Evolutionary conservation across 495 filamentous ascomycete genomes (phyloP).

Genomic region (Aspergillus indologenus): DNA sequence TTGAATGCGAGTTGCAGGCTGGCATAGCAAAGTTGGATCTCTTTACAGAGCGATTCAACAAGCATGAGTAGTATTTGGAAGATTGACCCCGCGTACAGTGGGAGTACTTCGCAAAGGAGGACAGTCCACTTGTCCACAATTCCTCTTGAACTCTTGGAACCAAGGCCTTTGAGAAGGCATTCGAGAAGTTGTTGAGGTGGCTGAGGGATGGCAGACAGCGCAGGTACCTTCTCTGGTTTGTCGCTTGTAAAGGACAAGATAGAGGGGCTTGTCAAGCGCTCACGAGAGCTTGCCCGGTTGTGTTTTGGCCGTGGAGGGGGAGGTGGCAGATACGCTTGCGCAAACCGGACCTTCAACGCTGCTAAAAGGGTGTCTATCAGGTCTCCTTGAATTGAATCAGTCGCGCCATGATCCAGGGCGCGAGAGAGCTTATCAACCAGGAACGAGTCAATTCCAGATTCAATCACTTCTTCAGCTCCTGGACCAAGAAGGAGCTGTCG

Average conservation of each 20-base stretch:
- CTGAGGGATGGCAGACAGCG: conserved; percentile 32
- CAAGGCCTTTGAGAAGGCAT: conserved; percentile 78
- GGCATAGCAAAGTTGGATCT: conserved; percentile 70
- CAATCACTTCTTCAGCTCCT: conserved; percentile 59
- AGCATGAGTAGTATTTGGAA: conserved; percentile 89
- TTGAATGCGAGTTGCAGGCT: conserved; percentile 50
- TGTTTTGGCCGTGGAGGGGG: conserved; percentile 37
- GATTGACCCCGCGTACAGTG: conserved; percentile 74
- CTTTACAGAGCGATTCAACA: conserved; percentile 79
- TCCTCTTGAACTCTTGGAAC: conserved; percentile 66
- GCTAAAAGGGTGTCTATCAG: conserved; percentile 73
- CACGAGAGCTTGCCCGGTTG: conserved; percentile 42
- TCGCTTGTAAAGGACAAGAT: conserved; percentile 49
- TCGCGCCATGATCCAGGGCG: conserved; percentile 53
- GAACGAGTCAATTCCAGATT: conserved; percentile 66
- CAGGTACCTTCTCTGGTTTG: conserved; percentile 38
- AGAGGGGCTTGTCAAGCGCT: conserved; percentile 45
- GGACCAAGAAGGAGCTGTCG: conserved; percentile 74
- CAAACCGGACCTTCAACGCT: conserved; percentile 62
- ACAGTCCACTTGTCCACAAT: conserved; percentile 88
- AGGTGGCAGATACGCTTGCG: conserved; percentile 40
- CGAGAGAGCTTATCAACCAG: conserved; percentile 68
- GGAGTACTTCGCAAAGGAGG: conserved; percentile 80
- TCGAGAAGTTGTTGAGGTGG: conserved; percentile 77
- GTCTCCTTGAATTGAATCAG: conserved; percentile 59